phyloP scores from a whole-genome alignment of 1,284 basidiomycete genomes.

The Moesziomyces sp. region DNA sequence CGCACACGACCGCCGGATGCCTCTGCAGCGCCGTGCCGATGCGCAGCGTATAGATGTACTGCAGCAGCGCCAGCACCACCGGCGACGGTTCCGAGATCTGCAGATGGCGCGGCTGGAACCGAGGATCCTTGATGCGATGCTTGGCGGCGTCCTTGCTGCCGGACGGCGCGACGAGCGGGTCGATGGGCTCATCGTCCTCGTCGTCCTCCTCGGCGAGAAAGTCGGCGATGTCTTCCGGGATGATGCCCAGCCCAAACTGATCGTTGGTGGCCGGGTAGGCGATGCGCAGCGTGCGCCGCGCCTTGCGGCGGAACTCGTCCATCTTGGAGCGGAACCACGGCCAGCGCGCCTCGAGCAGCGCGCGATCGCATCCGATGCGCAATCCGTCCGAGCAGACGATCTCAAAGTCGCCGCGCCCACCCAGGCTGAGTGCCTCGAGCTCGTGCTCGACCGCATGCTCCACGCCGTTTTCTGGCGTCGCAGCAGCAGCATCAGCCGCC shows the following conservation, averaged over 20 bases:
- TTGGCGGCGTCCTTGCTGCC: constrained; percentile 16
- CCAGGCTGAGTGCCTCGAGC: constrained; percentile 27
- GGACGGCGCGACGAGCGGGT: constrained; percentile 22
- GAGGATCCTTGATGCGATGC: constrained; percentile 72
- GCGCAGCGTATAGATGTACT: constrained; percentile 89
- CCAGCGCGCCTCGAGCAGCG: constrained; percentile 86
- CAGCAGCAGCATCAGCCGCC: neutral
- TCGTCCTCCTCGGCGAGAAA: constrained; percentile 44
- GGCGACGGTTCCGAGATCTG: constrained; percentile 88
- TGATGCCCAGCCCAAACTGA: constrained; percentile 29
- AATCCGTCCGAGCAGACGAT: constrained; percentile 89
- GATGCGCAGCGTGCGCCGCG: constrained; percentile 38
- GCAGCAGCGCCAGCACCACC: constrained; percentile 85
- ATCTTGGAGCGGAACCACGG: constrained; percentile 86
- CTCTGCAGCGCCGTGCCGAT: constrained; percentile 89
- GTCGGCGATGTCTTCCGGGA: constrained; percentile 44
- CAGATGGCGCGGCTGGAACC: constrained; percentile 81
- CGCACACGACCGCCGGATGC: constrained; percentile 85
- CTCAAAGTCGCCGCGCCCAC: constrained; percentile 77
- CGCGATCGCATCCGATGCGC: constrained; percentile 81
- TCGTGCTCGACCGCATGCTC: constrained; percentile 12
- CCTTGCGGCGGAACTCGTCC: constrained; percentile 51
- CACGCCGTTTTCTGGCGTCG: constrained; percentile 2
- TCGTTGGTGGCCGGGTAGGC: constrained; percentile 26
- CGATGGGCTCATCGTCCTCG: constrained; percentile 28